Percentiles rank a stretch among this genome's conserved stretches.
phyloP scores from a whole-genome alignment of 73 alveolate species.

The Tetrahymena malaccensis region DNA sequence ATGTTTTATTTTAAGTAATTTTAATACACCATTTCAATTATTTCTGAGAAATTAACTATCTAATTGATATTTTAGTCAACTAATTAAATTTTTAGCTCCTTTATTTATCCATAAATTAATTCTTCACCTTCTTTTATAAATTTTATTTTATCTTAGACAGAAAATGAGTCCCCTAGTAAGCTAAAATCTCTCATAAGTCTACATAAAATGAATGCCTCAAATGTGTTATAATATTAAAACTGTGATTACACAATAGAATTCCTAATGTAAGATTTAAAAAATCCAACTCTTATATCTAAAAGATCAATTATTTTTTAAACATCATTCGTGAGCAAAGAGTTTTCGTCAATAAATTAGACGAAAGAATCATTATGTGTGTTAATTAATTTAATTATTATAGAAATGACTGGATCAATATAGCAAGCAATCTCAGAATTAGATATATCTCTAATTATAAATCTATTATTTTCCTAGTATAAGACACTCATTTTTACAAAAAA shows the following conservation, averaged over 20 bases:
- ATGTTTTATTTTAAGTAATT: neutral
- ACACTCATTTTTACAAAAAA: neutral
- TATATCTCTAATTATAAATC: neutral
- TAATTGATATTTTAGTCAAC: neutral
- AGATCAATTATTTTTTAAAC: neutral
- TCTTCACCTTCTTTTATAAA: neutral
- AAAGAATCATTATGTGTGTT: neutral
- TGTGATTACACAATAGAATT: neutral
- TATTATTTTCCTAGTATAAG: neutral
- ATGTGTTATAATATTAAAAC: neutral
- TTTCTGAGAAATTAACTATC: neutral
- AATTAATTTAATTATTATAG: neutral
- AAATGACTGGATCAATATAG: neutral
- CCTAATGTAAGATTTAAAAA: neutral
- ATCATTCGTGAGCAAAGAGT: neutral
- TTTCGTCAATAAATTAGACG: neutral
- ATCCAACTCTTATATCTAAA: neutral
- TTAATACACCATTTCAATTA: neutral
- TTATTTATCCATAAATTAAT: neutral
- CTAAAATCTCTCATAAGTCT: neutral
- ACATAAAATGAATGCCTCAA: neutral
- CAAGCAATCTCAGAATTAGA: neutral
- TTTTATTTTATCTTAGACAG: neutral
- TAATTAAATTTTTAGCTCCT: neutral
- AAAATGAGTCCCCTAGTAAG: neutral